Percentiles rank a stretch among this genome's conserved stretches.
Evolutionary conservation across 2,329 filamentous ascomycete species (phyloP).

Genomic region (Metarhizium robertsii): DNA sequence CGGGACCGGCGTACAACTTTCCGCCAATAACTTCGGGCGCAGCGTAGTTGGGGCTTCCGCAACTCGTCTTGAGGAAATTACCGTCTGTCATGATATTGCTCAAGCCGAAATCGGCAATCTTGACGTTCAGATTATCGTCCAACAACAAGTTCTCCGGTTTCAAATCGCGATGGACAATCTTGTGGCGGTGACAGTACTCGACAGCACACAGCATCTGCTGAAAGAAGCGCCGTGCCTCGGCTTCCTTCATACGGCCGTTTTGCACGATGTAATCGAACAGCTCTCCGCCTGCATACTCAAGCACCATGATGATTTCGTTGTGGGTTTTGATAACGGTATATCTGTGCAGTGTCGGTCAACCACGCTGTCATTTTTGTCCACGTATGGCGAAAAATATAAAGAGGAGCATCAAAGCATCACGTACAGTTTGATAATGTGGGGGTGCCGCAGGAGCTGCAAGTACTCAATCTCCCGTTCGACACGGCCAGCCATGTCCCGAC

Average conservation of each 20-base stretch:
- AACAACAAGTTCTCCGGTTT: slow-evolving; percentile 96
- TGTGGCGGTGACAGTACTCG: slow-evolving; percentile 97
- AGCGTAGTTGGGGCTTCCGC: slow-evolving; percentile 95
- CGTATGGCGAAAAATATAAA: neutral
- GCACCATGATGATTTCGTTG: slow-evolving; percentile 95
- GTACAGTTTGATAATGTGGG: slow-evolving; percentile 97
- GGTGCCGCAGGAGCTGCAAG: slow-evolving; percentile 86
- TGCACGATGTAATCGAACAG: slow-evolving; percentile 97
- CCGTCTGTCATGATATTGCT: slow-evolving; percentile 99
- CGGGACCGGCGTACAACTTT: slow-evolving; percentile 92
- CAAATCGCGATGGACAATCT: slow-evolving; percentile 94
- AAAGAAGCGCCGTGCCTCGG: slow-evolving; percentile 93
- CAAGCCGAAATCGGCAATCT: slow-evolving; percentile 96
- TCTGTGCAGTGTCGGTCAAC: slow-evolving; percentile 30
- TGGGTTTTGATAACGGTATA: slow-evolving; percentile 95
- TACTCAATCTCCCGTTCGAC: slow-evolving; percentile 99
- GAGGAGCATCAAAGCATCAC: slow-evolving; percentile 17
- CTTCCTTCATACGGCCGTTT: slow-evolving; percentile 82
- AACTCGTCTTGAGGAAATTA: slow-evolving; percentile 97
- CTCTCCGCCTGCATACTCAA: slow-evolving; percentile 94
- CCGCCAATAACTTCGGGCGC: slow-evolving; percentile 96
- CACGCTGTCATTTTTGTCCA: neutral
- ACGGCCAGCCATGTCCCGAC: slow-evolving; percentile 92
- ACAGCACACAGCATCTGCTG: slow-evolving; percentile 98
- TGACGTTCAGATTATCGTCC: slow-evolving; percentile 93